Base-by-base conservation (phyloP, 2,329 filamentous ascomycete genomes). In the Ilyonectria mors-panacis region DNA sequence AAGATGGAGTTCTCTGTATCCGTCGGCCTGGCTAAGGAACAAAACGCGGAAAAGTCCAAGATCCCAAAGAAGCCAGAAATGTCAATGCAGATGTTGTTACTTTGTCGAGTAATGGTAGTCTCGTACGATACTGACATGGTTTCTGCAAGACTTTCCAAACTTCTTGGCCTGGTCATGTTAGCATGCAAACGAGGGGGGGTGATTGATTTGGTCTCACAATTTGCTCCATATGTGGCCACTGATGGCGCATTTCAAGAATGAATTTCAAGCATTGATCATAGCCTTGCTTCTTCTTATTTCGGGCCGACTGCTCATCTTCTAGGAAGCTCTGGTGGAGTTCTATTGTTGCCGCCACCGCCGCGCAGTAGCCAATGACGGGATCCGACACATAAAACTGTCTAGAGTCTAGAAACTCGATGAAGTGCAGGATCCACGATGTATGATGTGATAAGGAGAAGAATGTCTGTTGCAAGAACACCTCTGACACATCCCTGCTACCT, bases 61-160 rank as follows among this genome's bases (percentile, higher is more conserved):
- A 60, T 53, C 9, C 47, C 58, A 17, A 60, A 60, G 23, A 60
- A 53, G n/a, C 45, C 47, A 7, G 58, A 60, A 23, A 60, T 60
- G n/a, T 60, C 58, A 51, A 60, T 39, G 8, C 45, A 60, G 21
- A 53, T 53, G 1, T 21, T 44, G 3, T 53, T 33, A 15, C 33
- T 28, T 37, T 60, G 23, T 8, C 30, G 42, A 9, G 21, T 42
- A 12, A 30, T 19, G 10, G 17, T 60, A 28, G 47, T 51, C 12
- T 60, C 47, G n/a, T 51, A 60, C 13, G 47, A 60, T 2, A 53
- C 13, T 15, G 58, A 51, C 47, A 53, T 59, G 21, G 33, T 44
- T 53, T 51, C 58, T 23, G 58, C 58, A 30, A 60, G 58, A 6
- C 5, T 28, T 44, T 60, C 21, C 8, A 60, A 60, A 35, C 19